Conservation (phyloP, 2,329 filamentous ascomycete species). For the Dactylellina cionopaga region DNA sequence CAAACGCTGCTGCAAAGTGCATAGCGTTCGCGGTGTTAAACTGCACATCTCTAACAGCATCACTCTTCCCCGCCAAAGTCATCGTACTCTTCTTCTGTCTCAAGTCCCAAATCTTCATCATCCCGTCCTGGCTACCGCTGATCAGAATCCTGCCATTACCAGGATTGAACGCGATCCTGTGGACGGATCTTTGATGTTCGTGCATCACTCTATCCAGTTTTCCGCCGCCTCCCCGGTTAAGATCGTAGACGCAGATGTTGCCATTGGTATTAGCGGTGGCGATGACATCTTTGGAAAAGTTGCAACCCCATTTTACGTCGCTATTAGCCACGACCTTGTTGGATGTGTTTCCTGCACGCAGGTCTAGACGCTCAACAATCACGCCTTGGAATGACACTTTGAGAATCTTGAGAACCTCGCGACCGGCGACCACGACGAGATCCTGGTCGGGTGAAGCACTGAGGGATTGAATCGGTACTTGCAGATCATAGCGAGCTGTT, state of each 20-base stretch:
- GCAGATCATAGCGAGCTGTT: constrained; percentile 54
- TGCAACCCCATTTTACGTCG: constrained; percentile 57
- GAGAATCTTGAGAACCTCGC: constrained; percentile 56
- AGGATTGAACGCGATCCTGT: constrained; percentile 57
- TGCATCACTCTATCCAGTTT: constrained; percentile 54
- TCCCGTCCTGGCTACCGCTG: constrained; percentile 56
- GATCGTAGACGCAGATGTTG: constrained; percentile 57
- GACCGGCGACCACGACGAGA: constrained; percentile 55
- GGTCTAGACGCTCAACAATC: constrained; percentile 53
- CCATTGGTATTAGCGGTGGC: constrained; percentile 57
- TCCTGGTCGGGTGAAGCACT: constrained; percentile 55
- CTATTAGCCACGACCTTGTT: constrained; percentile 53
- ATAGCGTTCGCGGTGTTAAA: constrained; percentile 56
- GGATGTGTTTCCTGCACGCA: constrained; percentile 54
- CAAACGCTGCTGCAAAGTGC: constrained; percentile 57
- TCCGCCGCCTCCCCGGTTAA: constrained; percentile 54
- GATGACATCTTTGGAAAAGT: constrained; percentile 53
- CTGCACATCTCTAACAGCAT: constrained; percentile 57
- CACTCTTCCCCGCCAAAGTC: constrained; percentile 56
- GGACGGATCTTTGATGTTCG: constrained; percentile 57
- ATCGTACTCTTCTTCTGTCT: constrained; percentile 55
- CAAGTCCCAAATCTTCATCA: constrained; percentile 57
- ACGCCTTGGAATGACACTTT: constrained; percentile 52
- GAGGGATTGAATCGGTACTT: constrained; percentile 55
- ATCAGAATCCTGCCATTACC: constrained; percentile 56